phyloP scores from a whole-genome alignment of 306 rosid genomes.

The Canavalia gladiata region DNA sequence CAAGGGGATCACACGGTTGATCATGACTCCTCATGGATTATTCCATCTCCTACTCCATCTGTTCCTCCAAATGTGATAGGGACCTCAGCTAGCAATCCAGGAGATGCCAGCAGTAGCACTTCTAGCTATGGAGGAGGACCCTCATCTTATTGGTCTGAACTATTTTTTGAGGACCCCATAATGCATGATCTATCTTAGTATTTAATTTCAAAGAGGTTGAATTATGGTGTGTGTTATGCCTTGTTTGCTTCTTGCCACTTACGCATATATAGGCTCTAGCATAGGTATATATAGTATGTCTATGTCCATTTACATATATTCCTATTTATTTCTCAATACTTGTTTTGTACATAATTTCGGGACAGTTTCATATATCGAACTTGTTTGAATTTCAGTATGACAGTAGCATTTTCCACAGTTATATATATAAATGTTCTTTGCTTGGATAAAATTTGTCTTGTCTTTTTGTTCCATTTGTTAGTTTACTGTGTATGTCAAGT shows the following conservation, averaged over 20 bases:
- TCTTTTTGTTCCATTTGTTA: conserved; percentile 6
- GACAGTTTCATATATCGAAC: conserved; percentile 27
- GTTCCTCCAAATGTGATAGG: conserved; percentile 47
- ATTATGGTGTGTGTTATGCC: conserved; percentile 44
- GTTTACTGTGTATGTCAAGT: neutral
- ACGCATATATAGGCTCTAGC: conserved; percentile 40
- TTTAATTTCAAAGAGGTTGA: conserved; percentile 40
- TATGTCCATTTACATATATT: conserved; percentile 23
- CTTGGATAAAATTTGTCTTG: conserved; percentile 38
- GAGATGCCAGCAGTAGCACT: conserved; percentile 67
- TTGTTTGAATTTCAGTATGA: conserved; percentile 30
- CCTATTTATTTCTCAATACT: conserved; percentile 28
- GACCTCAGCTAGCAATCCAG: conserved; percentile 50
- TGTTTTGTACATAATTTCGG: conserved; percentile 49
- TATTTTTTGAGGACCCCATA: conserved; percentile 60
- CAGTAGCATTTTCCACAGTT: conserved; percentile 37
- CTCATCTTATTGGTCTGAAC: conserved; percentile 70
- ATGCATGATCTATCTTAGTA: conserved; percentile 61
- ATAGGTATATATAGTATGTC: conserved; percentile 6
- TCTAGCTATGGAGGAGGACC: conserved; percentile 66
- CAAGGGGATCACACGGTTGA: conserved; percentile 58
- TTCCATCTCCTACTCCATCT: conserved; percentile 55
- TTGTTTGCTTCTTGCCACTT: conserved; percentile 39
- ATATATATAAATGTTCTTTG: conserved; percentile 11
- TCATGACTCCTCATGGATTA: conserved; percentile 54